Percentiles rank a stretch among this genome's conserved stretches.
These are phyloP conservation scores for Phytophthora cactorum DNA, from an alignment of 352 stramenopile genomes.

Conservation along the genomic window DNA sequence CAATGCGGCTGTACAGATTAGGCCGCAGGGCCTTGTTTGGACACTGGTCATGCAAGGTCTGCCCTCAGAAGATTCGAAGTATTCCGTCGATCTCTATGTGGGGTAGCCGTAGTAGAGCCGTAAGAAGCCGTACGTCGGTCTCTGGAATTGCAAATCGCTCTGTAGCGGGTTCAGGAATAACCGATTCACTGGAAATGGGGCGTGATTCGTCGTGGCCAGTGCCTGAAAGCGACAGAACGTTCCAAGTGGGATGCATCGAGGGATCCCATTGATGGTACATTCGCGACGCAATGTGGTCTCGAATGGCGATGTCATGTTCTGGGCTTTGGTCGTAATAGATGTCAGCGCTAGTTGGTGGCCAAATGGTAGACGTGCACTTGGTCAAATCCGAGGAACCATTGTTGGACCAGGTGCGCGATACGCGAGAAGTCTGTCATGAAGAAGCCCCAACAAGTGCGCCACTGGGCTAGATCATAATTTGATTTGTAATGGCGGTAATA, in stretches of 20 bases:
- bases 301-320: neutral
- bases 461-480: neutral
- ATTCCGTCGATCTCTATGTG: neutral
- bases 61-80: neutral
- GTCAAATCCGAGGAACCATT: neutral
- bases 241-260: neutral
- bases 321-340: neutral
- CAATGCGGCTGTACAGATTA: too few relatives aligned
- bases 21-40: slow-evolving; percentile 1
- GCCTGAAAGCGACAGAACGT: neutral
- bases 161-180: neutral
- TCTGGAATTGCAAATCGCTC: neutral
- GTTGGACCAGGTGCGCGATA: neutral
- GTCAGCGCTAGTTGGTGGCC: neutral
- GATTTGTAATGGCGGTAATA: neutral
- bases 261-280: neutral
- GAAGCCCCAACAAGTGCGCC: neutral
- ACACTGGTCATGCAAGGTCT: neutral
- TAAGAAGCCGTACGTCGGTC: neutral
- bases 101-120: neutral
- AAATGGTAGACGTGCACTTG: neutral
- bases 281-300: neutral
- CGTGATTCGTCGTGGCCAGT: neutral
- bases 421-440: neutral
- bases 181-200: neutral